Evolutionary conservation across 371 early-diverging fungal genomes (phyloP).

Genomic region (Dichotomocladium elegans): DNA sequence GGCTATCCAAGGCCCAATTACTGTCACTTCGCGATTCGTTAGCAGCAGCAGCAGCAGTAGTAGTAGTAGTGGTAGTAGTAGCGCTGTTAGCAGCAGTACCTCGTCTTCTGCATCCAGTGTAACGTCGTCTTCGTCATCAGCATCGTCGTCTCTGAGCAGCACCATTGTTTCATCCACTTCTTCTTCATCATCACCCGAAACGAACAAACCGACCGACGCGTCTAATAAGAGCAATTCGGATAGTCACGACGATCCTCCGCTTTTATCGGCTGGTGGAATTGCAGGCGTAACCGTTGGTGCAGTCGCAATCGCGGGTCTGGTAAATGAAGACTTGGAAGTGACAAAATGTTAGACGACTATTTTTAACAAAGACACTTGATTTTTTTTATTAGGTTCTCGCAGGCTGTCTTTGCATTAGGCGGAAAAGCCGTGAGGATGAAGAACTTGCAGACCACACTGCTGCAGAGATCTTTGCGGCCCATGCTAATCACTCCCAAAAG

Average conservation of each 20-base stretch:
- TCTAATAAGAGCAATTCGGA: neutral
- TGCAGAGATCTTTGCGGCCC: constrained; percentile 2
- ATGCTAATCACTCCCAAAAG: neutral
- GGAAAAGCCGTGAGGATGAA: neutral
- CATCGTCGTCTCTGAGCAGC: neutral
- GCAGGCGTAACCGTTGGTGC: constrained; percentile 9
- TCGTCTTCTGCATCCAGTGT: neutral
- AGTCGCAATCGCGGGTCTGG: neutral
- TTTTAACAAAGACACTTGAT: neutral
- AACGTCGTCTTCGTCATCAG: neutral
- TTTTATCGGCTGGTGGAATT: constrained; percentile 3
- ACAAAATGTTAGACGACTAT: neutral
- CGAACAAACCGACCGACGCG: neutral
- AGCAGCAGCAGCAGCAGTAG: neutral
- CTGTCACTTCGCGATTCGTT: neutral
- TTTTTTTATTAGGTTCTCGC: neutral
- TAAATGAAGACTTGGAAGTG: neutral
- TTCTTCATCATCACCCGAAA: neutral
- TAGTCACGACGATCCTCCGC: neutral
- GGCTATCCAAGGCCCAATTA: constrained; percentile 3
- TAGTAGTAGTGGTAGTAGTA: neutral
- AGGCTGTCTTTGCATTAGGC: neutral
- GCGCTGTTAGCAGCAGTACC: neutral
- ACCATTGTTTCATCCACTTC: neutral
- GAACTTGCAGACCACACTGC: neutral